phyloP scores from a whole-genome alignment of 805 yeast genomes.

The Starmerella potacharoeniae region DNA sequence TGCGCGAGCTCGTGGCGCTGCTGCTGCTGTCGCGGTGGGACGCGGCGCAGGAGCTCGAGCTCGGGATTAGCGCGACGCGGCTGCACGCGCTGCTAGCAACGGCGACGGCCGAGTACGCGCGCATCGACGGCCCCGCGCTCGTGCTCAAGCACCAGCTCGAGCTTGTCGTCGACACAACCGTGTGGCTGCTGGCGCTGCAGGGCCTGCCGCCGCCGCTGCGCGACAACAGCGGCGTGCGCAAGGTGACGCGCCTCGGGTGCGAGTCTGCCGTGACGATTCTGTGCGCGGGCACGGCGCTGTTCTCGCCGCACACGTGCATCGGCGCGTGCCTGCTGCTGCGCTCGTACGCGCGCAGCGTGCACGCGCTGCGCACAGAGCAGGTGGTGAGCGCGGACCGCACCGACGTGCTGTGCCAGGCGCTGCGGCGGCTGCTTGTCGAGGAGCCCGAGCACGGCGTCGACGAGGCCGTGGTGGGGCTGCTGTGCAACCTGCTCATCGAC shows the following conservation, averaged over 20 bases:
- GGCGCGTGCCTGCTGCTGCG: conserved; percentile 2
- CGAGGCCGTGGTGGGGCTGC: conserved; percentile 1
- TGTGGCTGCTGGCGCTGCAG: neutral
- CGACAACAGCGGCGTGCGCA: neutral
- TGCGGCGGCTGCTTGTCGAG: neutral
- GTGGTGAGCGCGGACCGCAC: neutral
- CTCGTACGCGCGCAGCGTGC: neutral
- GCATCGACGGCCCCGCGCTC: conserved; percentile 1
- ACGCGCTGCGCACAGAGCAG: neutral
- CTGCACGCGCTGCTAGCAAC: neutral
- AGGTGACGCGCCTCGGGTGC: neutral
- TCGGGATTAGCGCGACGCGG: neutral
- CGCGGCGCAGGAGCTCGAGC: neutral
- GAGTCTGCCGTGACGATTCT: neutral
- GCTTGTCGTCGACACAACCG: neutral
- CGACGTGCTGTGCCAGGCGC: neutral
- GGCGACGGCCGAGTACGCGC: neutral
- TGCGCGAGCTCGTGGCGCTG: neutral
- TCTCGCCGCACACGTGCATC: neutral
- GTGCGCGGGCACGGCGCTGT: neutral
- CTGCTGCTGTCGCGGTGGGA: neutral
- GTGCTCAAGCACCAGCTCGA: neutral
- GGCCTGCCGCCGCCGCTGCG: neutral
- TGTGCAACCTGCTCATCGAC: conserved; percentile 2
- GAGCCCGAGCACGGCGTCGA: neutral